Conservation (phyloP, 306 rosid genomes). For the Quercus gilva region DNA sequence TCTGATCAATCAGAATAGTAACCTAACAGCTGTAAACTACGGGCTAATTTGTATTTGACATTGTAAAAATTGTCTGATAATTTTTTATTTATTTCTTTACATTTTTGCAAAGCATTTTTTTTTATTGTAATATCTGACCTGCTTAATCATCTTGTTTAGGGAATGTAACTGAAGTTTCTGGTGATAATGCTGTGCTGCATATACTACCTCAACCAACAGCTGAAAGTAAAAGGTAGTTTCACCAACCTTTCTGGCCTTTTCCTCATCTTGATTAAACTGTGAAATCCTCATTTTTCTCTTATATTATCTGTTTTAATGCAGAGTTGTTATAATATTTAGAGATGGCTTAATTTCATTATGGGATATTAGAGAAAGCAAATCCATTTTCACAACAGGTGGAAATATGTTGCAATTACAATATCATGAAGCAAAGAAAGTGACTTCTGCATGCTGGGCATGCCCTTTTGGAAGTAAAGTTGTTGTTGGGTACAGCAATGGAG, state of each 20-base stretch:
- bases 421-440: conserved; percentile 68
- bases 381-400: conserved; percentile 61
- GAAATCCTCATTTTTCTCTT: background rate
- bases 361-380: conserved; percentile 68
- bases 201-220: conserved; percentile 74
- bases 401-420: conserved; percentile 38
- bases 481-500: conserved; percentile 88
- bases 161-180: conserved; percentile 44
- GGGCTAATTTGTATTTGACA: background rate
- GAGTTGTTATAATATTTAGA: conserved; percentile 62
- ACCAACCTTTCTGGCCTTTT: conserved; percentile 13
- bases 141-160: conserved; percentile 43
- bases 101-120: background rate
- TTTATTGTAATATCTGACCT: conserved; percentile 1
- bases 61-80: background rate
- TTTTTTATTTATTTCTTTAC: background rate
- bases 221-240: conserved; percentile 72
- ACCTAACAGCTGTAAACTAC: background rate
- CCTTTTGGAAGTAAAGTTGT: conserved; percentile 77
- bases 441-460: conserved; percentile 91
- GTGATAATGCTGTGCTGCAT: conserved; percentile 43
- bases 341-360: conserved; percentile 67
- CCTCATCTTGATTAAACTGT: conserved; percentile 1
- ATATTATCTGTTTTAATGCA: conserved; percentile 33
- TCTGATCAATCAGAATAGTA: background rate